Conservation (phyloP, 108 stramenopile genomes). For the Bacterosira constricta region DNA sequence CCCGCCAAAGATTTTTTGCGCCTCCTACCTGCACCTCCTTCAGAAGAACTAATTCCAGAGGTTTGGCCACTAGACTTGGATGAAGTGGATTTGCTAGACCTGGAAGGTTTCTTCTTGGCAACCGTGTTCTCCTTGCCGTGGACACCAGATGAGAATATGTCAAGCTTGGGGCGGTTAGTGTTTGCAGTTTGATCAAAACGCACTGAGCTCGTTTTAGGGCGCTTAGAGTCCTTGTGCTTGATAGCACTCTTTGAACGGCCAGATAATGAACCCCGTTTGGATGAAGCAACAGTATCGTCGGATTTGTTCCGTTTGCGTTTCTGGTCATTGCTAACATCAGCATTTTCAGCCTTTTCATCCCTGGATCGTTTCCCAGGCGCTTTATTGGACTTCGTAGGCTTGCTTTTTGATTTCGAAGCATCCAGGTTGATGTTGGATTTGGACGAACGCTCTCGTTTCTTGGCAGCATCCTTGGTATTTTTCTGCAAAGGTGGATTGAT, state of each 20-base stretch:
- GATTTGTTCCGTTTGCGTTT: constrained; percentile 6
- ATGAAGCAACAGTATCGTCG: not conserved
- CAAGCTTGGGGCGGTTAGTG: constrained; percentile 29
- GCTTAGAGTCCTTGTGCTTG: constrained; percentile 33
- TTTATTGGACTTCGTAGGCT: not conserved
- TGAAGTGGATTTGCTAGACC: constrained; percentile 10
- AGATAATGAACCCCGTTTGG: constrained; percentile 13
- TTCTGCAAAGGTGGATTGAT: constrained; percentile 4
- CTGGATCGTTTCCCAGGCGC: constrained; percentile 7
- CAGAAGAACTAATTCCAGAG: constrained; percentile 45
- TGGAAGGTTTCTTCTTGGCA: constrained; percentile 24
- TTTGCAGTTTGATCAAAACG: constrained; percentile 36
- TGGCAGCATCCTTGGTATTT: constrained; percentile 4
- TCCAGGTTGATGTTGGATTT: constrained; percentile 21
- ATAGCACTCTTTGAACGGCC: constrained; percentile 35
- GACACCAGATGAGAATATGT: constrained; percentile 37
- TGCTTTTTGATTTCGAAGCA: constrained; percentile 2
- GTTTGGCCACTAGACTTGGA: constrained; percentile 25
- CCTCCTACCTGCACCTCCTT: constrained; percentile 30
- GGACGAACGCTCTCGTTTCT: constrained; percentile 20
- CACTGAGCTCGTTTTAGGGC: constrained; percentile 24
- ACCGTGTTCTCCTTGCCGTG: constrained; percentile 14
- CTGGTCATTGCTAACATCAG: not conserved
- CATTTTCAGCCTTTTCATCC: not conserved
- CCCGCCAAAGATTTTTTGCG: constrained; percentile 30